phyloP scores from a whole-genome alignment of 805 yeast genomes.

The Saccharomycopsis sp. region DNA sequence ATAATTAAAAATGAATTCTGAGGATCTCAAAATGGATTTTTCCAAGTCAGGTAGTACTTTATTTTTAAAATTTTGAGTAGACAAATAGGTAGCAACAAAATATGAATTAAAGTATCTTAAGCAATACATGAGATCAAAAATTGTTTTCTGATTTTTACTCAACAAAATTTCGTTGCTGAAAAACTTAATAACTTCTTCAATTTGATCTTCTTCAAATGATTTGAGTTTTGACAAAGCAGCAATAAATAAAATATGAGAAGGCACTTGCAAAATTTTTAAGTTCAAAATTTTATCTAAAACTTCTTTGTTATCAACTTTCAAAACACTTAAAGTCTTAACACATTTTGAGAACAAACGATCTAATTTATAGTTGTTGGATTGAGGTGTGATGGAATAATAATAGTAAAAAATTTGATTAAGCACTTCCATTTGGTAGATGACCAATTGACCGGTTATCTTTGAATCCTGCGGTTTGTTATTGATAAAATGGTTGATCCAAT shows the following conservation, averaged over 20 bases:
- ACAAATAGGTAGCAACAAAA: conserved; percentile 35
- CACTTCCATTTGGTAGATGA: conserved; percentile 11
- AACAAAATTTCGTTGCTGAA: conserved; percentile 34
- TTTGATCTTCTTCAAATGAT: background rate
- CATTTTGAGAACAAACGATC: background rate
- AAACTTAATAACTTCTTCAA: conserved; percentile 10
- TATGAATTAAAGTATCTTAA: conserved; percentile 23
- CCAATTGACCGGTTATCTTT: too few species aligned
- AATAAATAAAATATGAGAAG: conserved; percentile 6
- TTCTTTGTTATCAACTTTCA: background rate
- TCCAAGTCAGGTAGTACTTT: conserved; percentile 52
- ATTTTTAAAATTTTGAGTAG: conserved; percentile 24
- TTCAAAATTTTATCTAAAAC: background rate
- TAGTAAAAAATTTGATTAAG: conserved; percentile 3
- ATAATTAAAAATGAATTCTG: conserved; percentile 55
- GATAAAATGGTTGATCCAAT: conserved; percentile 8
- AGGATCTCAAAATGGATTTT: conserved; percentile 66
- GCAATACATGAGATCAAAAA: conserved; percentile 34
- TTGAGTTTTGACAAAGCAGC: conserved; percentile 2
- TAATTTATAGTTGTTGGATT: too few species aligned
- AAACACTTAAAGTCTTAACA: background rate
- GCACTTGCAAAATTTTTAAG: background rate
- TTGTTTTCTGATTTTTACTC: conserved; percentile 35
- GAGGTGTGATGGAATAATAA: background rate
- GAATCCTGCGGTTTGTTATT: too few species aligned